phyloP scores from a whole-genome alignment of 352 stramenopile species.

The Pythium phragmitis region DNA sequence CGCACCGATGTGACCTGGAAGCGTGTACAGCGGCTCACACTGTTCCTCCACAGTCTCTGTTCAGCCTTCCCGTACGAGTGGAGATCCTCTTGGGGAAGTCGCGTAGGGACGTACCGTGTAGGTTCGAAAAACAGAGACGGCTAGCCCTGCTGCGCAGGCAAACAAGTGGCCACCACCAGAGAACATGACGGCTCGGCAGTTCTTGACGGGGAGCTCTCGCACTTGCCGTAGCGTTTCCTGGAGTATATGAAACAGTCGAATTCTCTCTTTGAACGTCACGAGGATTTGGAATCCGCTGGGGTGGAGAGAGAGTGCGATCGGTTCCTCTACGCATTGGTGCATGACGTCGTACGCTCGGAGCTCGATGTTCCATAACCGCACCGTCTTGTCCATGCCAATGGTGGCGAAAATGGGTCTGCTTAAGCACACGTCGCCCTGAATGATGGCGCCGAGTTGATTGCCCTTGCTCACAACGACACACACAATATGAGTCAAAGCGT shows the following conservation, averaged over 20 bases:
- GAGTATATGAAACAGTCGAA: slow-evolving; percentile 72
- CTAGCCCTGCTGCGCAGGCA: slow-evolving; percentile 65
- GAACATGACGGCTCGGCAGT: slow-evolving; percentile 58
- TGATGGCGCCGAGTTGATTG: slow-evolving; percentile 54
- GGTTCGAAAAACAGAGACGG: slow-evolving; percentile 54
- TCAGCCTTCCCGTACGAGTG: too few relatives aligned
- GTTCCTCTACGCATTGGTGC: slow-evolving; percentile 64
- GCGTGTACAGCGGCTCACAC: slow-evolving; percentile 63
- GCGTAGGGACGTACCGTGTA: slow-evolving; percentile 45
- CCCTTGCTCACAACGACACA: slow-evolving; percentile 29
- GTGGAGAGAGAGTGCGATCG: slow-evolving; percentile 57
- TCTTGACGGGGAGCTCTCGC: slow-evolving; percentile 67
- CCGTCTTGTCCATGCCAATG: slow-evolving; percentile 78
- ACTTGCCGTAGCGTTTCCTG: slow-evolving; percentile 64
- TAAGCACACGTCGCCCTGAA: slow-evolving; percentile 82
- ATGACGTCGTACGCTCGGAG: slow-evolving; percentile 58
- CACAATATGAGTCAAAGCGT: too few relatives aligned
- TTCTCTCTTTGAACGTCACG: slow-evolving; percentile 77
- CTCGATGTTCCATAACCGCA: slow-evolving; percentile 91
- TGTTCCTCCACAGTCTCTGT: slow-evolving; percentile 5
- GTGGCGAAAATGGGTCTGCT: slow-evolving; percentile 82
- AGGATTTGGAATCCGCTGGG: slow-evolving; percentile 69
- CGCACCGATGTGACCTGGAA: slow-evolving; percentile 79
- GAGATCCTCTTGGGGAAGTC: too few relatives aligned
- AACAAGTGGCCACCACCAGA: slow-evolving; percentile 74